Percentiles rank a stretch among this genome's conserved stretches.
Evolutionary conservation across 257 asterid genomes (phyloP).

Genomic region (Phtheirospermum japonicum): DNA sequence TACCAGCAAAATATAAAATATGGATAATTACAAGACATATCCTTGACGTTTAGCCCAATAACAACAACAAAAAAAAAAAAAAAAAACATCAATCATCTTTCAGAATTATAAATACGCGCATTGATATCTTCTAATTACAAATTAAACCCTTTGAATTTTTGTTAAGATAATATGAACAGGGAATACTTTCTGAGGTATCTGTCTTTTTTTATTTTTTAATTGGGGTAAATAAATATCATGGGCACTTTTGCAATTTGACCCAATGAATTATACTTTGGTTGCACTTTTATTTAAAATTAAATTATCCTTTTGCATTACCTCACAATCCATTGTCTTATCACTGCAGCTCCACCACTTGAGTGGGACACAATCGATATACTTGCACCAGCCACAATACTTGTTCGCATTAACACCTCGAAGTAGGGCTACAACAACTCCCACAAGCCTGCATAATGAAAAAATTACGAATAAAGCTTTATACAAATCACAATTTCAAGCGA

Average conservation of each 20-base stretch:
- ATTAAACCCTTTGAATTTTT: too few relatives aligned
- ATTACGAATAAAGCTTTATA: background rate
- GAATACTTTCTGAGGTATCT: too few relatives aligned
- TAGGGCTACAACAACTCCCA: constrained; percentile 52
- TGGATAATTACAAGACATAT: background rate
- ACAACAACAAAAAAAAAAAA: too few relatives aligned
- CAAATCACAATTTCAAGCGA: background rate
- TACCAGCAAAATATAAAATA: too few relatives aligned
- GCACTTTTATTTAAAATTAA: background rate
- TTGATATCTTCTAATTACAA: background rate
- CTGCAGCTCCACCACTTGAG: constrained; percentile 87
- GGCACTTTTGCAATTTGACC: background rate
- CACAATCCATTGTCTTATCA: constrained; percentile 50
- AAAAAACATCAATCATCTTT: background rate
- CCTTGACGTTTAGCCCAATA: background rate
- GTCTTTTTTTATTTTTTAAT: too few relatives aligned
- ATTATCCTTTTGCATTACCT: constrained; percentile 38
- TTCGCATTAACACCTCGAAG: constrained; percentile 46
- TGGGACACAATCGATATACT: constrained; percentile 66
- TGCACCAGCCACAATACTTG: constrained; percentile 74
- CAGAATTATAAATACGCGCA: background rate
- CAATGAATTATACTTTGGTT: background rate
- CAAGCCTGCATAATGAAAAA: constrained; percentile 38
- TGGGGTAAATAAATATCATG: background rate
- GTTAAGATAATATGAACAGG: background rate